A percentile compares a stretch with the other conserved stretches of the same genome.
phyloP scores from a whole-genome alignment of 2,329 filamentous ascomycete genomes.

The Scytalidium lignicola region DNA sequence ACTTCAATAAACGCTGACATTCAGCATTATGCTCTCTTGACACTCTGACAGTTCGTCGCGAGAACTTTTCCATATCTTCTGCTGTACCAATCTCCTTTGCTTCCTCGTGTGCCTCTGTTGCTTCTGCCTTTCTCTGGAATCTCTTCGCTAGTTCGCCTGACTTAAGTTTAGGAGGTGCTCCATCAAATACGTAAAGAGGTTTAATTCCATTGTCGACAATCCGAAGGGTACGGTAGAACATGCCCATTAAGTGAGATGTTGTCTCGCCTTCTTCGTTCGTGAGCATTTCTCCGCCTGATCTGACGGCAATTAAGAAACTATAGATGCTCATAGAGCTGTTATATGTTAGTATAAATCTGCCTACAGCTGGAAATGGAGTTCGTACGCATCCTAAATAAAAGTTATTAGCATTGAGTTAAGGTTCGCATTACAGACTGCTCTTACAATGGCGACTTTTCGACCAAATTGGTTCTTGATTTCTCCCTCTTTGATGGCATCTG shows the following conservation, averaged over 20 bases:
- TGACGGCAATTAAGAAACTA: conserved; percentile 95
- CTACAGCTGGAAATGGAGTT: background rate
- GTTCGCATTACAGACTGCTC: conserved; percentile 30
- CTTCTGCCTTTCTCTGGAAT: conserved; percentile 90
- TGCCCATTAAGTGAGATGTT: conserved; percentile 96
- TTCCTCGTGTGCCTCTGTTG: conserved; percentile 83
- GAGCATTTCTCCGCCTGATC: conserved; percentile 92
- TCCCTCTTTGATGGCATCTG: conserved; percentile 90
- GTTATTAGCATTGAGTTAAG: conserved; percentile 10
- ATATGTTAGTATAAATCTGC: conserved; percentile 11
- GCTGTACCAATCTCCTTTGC: conserved; percentile 96
- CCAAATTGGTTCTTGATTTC: conserved; percentile 99
- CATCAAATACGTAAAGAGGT: conserved; percentile 96
- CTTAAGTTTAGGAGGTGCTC: conserved; percentile 94
- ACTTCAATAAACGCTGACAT: conserved; percentile 81
- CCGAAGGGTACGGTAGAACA: conserved; percentile 97
- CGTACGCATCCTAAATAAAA: conserved; percentile 51
- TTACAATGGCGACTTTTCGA: conserved; percentile 93
- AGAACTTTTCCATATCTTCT: conserved; percentile 98
- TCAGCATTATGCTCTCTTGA: conserved; percentile 97
- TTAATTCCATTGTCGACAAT: conserved; percentile 99
- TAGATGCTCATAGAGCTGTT: conserved; percentile 94
- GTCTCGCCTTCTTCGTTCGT: conserved; percentile 94
- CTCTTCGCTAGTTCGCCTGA: conserved; percentile 95
- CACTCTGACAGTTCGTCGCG: conserved; percentile 83